Base-by-base conservation (phyloP, 1,284 basidiomycete genomes). In the Moesziomyces parantarcticus region DNA sequence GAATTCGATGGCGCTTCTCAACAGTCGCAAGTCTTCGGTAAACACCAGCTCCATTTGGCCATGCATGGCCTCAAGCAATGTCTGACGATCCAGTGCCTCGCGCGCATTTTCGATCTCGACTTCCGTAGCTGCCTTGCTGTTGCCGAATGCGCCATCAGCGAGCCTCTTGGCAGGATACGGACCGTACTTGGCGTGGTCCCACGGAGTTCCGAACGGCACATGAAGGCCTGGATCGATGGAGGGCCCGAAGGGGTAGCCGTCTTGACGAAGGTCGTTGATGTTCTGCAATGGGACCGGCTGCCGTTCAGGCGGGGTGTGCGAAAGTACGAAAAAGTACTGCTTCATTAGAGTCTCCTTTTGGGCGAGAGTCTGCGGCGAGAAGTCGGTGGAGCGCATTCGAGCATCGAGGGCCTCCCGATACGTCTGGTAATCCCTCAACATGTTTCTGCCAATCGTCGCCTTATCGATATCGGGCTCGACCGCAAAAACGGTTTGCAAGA, bases 71-170 rank as follows among this genome's bases (percentile, higher is more conserved):
- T 51, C 39, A 4, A 21, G 4, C 21, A 25, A 23, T 2, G 13
- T 25, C 41, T 65, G 62, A 3, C 22, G 6, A 21, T 56, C 52
- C n/a, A 52, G 45, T 16, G 63, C 63, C 3, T 48, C 7, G 8
- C n/a, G 10, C 7, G 62, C 62, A n/a, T 65, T 65, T 3, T 48
- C 45, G 39, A 66, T 3, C n/a, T 65, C 62, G 6, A 18, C 18
- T 44, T 42, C n/a, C n/a, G 50, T 1, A 5, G 32, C 49, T 13
- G 18, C 43, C 16, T 5, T 14, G 7, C 32, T 46, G n/a, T 23
- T 21, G 18, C 32, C n/a, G 11, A 14, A 14, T 5, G 18, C 42
- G 5, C 3, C 40, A 23, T 47, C 26, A 3, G 29, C 40, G 9
- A 63, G 32, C 13, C 60, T 20, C 3, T 29, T n/a, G 1, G 54